A percentile compares a stretch with the other conserved stretches of the same genome.
Evolutionary conservation across 202 grass and related monocot species (phyloP).

Genomic region (Tripidium arundinaceum): DNA sequence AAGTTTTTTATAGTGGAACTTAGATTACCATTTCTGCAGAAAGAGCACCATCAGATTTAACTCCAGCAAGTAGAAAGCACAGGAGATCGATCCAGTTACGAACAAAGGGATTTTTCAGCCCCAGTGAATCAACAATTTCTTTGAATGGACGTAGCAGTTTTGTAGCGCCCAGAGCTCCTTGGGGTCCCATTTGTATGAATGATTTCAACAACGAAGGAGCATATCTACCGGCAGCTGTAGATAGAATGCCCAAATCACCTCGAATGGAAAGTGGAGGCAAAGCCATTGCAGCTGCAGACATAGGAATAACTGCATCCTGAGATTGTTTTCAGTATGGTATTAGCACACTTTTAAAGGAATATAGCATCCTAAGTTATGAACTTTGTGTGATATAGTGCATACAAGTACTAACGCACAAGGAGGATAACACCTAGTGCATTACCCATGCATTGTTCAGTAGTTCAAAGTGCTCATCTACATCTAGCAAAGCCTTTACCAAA

Average conservation of each 20-base stretch:
- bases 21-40: constrained; percentile 90
- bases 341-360: constrained; percentile 16
- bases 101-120: constrained; percentile 76
- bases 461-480: constrained; percentile 10
- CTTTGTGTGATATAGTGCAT: background rate
- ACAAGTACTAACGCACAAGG: background rate
- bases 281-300: constrained; percentile 92
- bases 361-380: background rate
- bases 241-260: constrained; percentile 73
- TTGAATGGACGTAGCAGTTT: constrained; percentile 88
- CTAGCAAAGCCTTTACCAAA: background rate
- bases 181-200: constrained; percentile 85
- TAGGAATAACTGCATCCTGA: constrained; percentile 85
- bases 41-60: constrained; percentile 86
- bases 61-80: constrained; percentile 95
- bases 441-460: background rate
- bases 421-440: background rate
- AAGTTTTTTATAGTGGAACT: constrained; percentile 16
- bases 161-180: constrained; percentile 73
- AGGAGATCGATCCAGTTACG: constrained; percentile 86
- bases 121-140: constrained; percentile 76
- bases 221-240: constrained; percentile 72
- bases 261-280: constrained; percentile 93
- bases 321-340: constrained; percentile 32
- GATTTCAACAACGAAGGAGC: constrained; percentile 86